phyloP scores from a whole-genome alignment of 106 monocot genomes.

The Dendrobium catenatum region DNA sequence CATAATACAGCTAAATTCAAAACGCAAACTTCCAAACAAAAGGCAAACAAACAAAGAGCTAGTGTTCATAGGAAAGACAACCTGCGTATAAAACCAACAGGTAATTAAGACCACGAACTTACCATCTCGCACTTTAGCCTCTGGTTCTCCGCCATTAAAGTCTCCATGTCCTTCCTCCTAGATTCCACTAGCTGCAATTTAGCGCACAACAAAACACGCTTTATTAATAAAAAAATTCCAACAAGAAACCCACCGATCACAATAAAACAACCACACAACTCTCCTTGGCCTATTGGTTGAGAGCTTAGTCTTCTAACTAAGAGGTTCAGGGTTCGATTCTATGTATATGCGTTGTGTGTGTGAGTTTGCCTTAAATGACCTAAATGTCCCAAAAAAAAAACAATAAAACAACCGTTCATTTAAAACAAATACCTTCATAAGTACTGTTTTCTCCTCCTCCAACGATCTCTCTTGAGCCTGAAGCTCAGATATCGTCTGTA shows the following conservation, averaged over 20 bases:
- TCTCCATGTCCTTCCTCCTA: constrained; percentile 2
- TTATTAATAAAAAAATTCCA: not conserved
- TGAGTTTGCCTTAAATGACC: too few species aligned
- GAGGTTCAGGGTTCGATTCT: too few species aligned
- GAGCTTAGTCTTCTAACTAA: too few species aligned
- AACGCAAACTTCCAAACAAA: not conserved
- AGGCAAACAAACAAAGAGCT: not conserved
- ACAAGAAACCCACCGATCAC: not conserved
- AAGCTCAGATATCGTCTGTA: constrained; percentile 1
- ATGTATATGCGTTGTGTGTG: too few species aligned
- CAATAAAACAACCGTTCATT: not conserved
- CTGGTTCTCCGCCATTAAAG: constrained; percentile 1
- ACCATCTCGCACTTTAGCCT: constrained; percentile 1
- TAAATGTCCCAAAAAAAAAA: too few species aligned
- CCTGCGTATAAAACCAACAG: not conserved
- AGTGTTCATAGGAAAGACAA: not conserved
- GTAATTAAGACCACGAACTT: not conserved
- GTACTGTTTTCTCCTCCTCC: not conserved
- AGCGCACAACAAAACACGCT: not conserved
- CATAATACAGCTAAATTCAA: too few species aligned
- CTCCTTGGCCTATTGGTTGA: too few species aligned
- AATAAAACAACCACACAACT: not conserved
- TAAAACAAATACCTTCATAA: not conserved
- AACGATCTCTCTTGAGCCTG: constrained; percentile 3
- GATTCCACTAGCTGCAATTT: not conserved